A percentile compares a stretch with the other conserved stretches of the same genome.
These are phyloP conservation scores for Sporormia fimetaria DNA, from an alignment of 495 filamentous ascomycete species.

Conservation along the genomic window DNA sequence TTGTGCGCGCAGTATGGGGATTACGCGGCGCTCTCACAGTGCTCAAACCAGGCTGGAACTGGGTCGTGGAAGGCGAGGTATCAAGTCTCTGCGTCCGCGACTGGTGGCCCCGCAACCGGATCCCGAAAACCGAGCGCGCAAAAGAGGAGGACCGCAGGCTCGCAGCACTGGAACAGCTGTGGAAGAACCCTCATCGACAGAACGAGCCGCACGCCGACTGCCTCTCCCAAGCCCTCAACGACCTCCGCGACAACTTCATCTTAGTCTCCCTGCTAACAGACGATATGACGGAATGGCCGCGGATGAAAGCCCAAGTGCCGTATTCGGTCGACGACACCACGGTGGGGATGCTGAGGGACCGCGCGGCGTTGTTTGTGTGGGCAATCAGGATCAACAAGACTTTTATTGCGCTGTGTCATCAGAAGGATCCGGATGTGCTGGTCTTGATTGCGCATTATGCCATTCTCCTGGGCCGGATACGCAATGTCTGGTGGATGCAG, in stretches of 20 bases:
- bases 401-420: slow-evolving; percentile 13
- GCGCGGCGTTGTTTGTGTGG: slow-evolving; percentile 18
- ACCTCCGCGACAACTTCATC: slow-evolving; percentile 9
- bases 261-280: slow-evolving; percentile 17
- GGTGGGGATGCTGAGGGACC: slow-evolving; percentile 13
- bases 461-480: slow-evolving; percentile 10
- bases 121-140: slow-evolving; percentile 3
- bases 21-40: slow-evolving; percentile 11
- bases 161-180: slow-evolving; percentile 9
- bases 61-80: slow-evolving; percentile 8
- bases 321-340: slow-evolving; percentile 8
- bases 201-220: slow-evolving; percentile 3
- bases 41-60: slow-evolving; percentile 14
- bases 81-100: slow-evolving; percentile 1
- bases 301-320: background rate
- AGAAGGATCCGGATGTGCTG: slow-evolving; percentile 16
- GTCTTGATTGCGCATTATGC: slow-evolving; percentile 20
- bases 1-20: slow-evolving; percentile 2
- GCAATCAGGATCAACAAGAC: slow-evolving; percentile 4
- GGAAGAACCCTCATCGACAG: slow-evolving; percentile 6
- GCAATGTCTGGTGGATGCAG: slow-evolving; percentile 20
- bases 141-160: slow-evolving; percentile 16
- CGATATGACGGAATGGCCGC: background rate
- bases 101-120: slow-evolving; percentile 15
- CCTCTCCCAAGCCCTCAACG: background rate